A percentile compares a stretch with the other conserved stretches of the same genome.
Conservation (phyloP, 495 filamentous ascomycete genomes). For the Chaetomium fimeti region DNA sequence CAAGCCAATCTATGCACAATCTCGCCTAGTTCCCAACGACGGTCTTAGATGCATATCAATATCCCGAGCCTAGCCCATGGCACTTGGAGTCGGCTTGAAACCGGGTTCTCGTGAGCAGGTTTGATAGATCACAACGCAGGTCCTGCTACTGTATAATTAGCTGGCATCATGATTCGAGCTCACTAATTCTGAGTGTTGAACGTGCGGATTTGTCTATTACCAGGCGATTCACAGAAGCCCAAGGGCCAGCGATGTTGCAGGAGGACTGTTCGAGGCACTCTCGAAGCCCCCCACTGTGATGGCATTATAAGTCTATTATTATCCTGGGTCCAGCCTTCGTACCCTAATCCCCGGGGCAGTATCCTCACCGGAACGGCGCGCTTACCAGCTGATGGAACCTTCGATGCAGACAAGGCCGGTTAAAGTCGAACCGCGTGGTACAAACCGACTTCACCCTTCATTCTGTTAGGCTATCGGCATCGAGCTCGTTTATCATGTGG, state of each 20-base stretch:
- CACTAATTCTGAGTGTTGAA: too few species aligned
- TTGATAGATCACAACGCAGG: too few species aligned
- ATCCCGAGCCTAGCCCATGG: not conserved
- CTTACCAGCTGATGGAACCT: not conserved
- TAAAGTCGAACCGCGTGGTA: not conserved
- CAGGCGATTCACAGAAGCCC: not conserved
- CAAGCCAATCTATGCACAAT: conserved; percentile 12
- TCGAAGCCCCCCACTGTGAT: not conserved
- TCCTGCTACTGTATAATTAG: too few species aligned
- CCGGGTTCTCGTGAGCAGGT: not conserved
- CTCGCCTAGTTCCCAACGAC: not conserved
- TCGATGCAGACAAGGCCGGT: conserved; percentile 5
- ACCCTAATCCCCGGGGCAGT: not conserved
- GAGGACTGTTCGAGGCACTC: not conserved
- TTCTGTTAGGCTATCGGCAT: not conserved
- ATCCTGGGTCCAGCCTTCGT: not conserved
- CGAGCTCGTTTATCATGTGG: conserved; percentile 5
- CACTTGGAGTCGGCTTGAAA: not conserved
- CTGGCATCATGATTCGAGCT: too few species aligned
- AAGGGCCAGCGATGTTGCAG: not conserved
- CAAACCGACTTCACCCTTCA: not conserved
- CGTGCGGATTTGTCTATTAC: not conserved
- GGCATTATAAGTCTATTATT: not conserved
- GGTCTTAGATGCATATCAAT: not conserved
- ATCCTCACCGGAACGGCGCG: conserved; percentile 6